A percentile compares a stretch with the other conserved stretches of the same genome.
Evolutionary conservation across 768 basidiomycete species (phyloP).

Genomic region (Lactarius sp.): DNA sequence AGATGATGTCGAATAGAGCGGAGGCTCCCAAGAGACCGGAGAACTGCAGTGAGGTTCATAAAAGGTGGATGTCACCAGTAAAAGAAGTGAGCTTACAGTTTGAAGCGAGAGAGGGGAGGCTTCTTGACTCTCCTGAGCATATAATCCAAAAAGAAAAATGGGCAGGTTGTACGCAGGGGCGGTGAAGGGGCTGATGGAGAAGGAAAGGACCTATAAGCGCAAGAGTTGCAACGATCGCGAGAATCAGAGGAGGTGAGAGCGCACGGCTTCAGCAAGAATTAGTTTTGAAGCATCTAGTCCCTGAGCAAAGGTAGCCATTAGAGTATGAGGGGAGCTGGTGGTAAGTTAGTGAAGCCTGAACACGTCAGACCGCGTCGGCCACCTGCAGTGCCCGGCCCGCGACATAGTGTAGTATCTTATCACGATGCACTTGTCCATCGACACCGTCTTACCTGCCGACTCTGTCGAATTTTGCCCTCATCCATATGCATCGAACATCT

Average conservation of each 20-base stretch:
- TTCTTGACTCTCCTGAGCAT: constrained; percentile 66
- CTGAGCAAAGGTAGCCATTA: constrained; percentile 62
- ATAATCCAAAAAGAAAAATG: constrained; percentile 73
- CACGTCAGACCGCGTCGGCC: background rate
- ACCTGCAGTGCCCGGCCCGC: background rate
- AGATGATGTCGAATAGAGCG: constrained; percentile 63
- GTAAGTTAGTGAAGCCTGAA: background rate
- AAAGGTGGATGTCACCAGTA: too few species aligned
- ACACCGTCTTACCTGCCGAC: constrained; percentile 85
- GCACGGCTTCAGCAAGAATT: constrained; percentile 57
- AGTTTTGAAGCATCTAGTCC: constrained; percentile 69
- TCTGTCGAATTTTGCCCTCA: constrained; percentile 88
- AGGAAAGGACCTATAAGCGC: constrained; percentile 51
- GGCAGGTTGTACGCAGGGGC: constrained; percentile 74
- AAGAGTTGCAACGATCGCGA: background rate
- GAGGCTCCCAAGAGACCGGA: constrained; percentile 58
- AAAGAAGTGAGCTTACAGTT: constrained; percentile 40
- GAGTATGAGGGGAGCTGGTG: background rate
- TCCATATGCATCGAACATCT: constrained; percentile 49
- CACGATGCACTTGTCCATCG: constrained; percentile 30
- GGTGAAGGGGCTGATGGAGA: constrained; percentile 48
- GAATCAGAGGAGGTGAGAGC: background rate
- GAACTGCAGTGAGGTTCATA: constrained; percentile 42
- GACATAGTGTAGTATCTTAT: too few species aligned
- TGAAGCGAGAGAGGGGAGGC: constrained; percentile 54